Evolutionary conservation across 2,329 filamentous ascomycete genomes (phyloP), one percentile per base, ranked within the genome.

Genomic region (Ceratocystiopsis minuta): DNA sequence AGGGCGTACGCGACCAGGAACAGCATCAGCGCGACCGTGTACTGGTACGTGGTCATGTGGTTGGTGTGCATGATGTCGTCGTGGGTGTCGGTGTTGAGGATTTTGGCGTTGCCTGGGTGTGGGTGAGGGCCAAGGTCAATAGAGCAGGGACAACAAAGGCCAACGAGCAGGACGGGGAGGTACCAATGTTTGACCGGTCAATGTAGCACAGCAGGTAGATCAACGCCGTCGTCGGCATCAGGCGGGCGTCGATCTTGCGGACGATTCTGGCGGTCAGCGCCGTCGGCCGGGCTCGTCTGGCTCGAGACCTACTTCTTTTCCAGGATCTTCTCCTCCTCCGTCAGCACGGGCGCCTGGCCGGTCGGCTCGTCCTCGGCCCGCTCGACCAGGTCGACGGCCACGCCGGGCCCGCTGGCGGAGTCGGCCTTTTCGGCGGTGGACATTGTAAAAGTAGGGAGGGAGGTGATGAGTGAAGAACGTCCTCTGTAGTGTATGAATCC

Each of bases 151-250:
- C 20, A 10, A 37, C 6, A 24, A 37, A 15, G 2, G 18, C 2
- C 4, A 16, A 12, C 6, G 4, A 16, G 15, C 7, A 35, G 17
- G 16, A 16, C 13, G 18, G 12, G 7, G 5, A 47, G 36, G 32
- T 40, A 53, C 75, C 75, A 44, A 82, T 80, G 55, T 81, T 82
- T 43, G 72, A 69, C 36, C 73, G 64, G 56, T 81, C 77, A 18
- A 81, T 66, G 53, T 77, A 80, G 56, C 72, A 78, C 17, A 81
- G 64, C 37, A 81, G 64, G 54, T 79, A 80, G 40, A 81, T 77
- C 41, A 57, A 60, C 10, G 72, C 70, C 14, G 66, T 72, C 14
- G 80, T 58, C 2, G 78, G 76, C 14, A 80, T 60, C 44, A 82
- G 77, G 41, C 70, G 65, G 16, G 70, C 45, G 54, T 81, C 78